Evolutionary conservation across 306 rosid genomes (phyloP), one percentile per base, ranked within the genome.

Genomic region (Aeschynomene evenia): DNA sequence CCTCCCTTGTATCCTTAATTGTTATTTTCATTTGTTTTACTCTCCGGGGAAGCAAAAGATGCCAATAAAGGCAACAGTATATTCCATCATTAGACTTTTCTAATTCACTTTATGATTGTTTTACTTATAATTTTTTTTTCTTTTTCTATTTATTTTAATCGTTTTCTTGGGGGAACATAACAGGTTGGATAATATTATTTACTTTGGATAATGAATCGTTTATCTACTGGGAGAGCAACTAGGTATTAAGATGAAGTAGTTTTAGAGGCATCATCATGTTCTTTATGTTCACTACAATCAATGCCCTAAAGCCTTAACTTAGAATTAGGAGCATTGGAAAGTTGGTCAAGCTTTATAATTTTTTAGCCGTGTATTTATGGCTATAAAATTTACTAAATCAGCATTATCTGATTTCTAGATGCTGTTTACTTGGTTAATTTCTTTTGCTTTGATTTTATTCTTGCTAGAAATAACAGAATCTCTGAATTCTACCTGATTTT

Each of bases 1-100:
- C 97, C 99, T 87, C 80, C 86, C 77, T 81, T 88, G 96, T 94
- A 91, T 94, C 99, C 92, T 88, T 85, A 72, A 64, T 65, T 59
- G 26, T 87, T 24, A 50, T 58, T 40, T 46, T 64, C 24, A 9
- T 13, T 29, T 4, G 7, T 15, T 2, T 54, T 43, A 9, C 22
- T 60, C 62, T 10, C n/a, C 4, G 7, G 49, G 34, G 22, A 67
- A 61, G 55, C 56, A 39, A 55, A 54, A 19, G 63, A 73, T 77
- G 28, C 49, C 13, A 56, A 49, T 62, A 13, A 20, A 37, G 63
- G 28, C 40, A 45, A 24, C 49, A 48, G 7, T 71, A 45, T 48
- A 14, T 37, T 20, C 26, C 31, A 46, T 62, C 1, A 16, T 14
- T 40, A 34, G 14, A 34, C 7, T 39, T 33, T 34, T 71, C 50